A percentile compares a stretch with the other conserved stretches of the same genome.
phyloP scores from a whole-genome alignment of 345 rosid species.

The Gossypium stocksii region DNA sequence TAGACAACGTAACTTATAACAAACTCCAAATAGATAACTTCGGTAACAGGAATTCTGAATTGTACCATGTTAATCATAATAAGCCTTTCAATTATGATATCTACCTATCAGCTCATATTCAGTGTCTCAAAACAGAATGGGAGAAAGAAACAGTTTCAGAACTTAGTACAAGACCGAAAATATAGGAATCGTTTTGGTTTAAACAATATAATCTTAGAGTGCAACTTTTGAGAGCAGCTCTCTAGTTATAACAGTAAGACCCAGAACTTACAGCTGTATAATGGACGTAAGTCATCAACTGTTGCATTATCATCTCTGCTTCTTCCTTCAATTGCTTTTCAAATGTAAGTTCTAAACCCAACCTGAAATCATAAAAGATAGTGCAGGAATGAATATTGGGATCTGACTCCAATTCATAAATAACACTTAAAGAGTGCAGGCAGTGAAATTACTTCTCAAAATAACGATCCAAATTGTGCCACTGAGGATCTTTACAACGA shows the following conservation, averaged over 20 bases:
- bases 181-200: not conserved
- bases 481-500: slow-evolving; percentile 98
- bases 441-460: slow-evolving; percentile 66
- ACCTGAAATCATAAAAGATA: slow-evolving; percentile 42
- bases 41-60: not conserved
- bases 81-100: not conserved
- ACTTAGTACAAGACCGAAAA: not conserved
- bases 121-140: not conserved
- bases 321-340: slow-evolving; percentile 77
- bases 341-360: slow-evolving; percentile 69
- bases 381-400: slow-evolving; percentile 22
- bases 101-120: not conserved
- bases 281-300: slow-evolving; percentile 73
- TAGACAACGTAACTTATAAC: not conserved
- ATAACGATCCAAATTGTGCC: slow-evolving; percentile 92
- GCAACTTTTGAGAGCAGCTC: slow-evolving; percentile 10
- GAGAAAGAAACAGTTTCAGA: not conserved
- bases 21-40: slow-evolving; percentile 1
- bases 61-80: not conserved
- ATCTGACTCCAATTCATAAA: not conserved
- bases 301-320: slow-evolving; percentile 64
- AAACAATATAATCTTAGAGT: slow-evolving; percentile 4
- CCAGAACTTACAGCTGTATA: slow-evolving; percentile 77
- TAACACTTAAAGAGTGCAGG: slow-evolving; percentile 19
- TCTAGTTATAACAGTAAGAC: not conserved